Percentiles rank a stretch among this genome's conserved stretches.
phyloP scores from a whole-genome alignment of 257 asterid genomes.

The Jacaranda copaia region DNA sequence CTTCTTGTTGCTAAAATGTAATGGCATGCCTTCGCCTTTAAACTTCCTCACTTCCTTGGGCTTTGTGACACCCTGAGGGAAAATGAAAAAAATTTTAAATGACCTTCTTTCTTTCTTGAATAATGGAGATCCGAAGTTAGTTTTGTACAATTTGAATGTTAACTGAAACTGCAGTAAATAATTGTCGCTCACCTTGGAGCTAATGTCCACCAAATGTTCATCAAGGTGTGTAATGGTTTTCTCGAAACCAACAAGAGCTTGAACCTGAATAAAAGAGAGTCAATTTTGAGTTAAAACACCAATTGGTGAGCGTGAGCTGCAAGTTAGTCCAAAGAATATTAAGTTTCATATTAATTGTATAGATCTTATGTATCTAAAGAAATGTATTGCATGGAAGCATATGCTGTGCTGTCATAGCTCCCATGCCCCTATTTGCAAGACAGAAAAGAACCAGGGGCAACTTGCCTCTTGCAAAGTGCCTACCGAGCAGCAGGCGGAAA shows the following conservation, averaged over 20 bases:
- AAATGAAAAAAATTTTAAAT: neutral
- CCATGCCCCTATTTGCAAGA: neutral
- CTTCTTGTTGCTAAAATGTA: conserved; percentile 82
- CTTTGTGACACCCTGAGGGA: conserved; percentile 75
- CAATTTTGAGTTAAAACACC: neutral
- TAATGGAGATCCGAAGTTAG: neutral
- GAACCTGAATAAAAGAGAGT: conserved; percentile 56
- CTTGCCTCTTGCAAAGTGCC: neutral
- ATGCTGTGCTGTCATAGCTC: neutral
- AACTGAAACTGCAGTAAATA: neutral
- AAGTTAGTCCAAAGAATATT: neutral
- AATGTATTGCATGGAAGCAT: neutral
- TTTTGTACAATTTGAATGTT: neutral
- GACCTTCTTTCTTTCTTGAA: neutral
- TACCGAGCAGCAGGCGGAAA: neutral
- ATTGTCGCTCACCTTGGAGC: conserved; percentile 70
- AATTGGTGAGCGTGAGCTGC: neutral
- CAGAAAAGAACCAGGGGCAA: too few relatives aligned
- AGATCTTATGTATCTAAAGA: neutral
- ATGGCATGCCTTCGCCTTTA: conserved; percentile 95
- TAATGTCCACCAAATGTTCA: conserved; percentile 81
- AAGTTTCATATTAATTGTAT: neutral
- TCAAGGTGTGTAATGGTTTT: conserved; percentile 90
- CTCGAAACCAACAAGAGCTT: conserved; percentile 97
- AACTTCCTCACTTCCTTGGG: conserved; percentile 91